phyloP scores from a whole-genome alignment of 768 basidiomycete species.

The Rhodotorula graminis region DNA sequence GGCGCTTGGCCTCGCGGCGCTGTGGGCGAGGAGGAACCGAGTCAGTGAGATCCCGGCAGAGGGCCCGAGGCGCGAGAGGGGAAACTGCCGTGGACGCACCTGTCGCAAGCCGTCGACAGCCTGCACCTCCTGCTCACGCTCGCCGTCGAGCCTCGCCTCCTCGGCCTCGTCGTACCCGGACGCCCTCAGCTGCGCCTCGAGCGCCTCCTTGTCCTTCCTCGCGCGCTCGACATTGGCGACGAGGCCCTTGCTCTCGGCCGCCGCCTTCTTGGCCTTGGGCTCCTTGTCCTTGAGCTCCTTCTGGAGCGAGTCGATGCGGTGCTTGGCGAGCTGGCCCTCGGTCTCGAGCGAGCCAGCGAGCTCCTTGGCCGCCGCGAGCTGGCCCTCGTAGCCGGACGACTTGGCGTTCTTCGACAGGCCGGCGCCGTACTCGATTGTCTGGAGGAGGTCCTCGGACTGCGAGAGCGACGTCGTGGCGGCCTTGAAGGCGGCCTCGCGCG shows the following conservation, averaged over 20 bases:
- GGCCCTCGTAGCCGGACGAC: slow-evolving; percentile 92
- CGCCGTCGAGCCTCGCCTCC: slow-evolving; percentile 58
- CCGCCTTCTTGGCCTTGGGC: slow-evolving; percentile 71
- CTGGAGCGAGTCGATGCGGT: slow-evolving; percentile 69
- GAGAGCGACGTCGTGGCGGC: slow-evolving; percentile 59
- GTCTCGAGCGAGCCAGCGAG: slow-evolving; percentile 69
- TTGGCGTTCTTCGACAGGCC: slow-evolving; percentile 60
- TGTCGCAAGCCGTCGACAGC: slow-evolving; percentile 57
- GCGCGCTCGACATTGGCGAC: slow-evolving; percentile 60
- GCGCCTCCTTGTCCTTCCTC: slow-evolving; percentile 56
- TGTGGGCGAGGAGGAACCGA: slow-evolving; percentile 42
- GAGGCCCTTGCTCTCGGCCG: slow-evolving; percentile 75
- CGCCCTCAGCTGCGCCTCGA: slow-evolving; percentile 55
- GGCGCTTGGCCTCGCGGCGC: slow-evolving; percentile 57
- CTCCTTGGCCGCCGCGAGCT: slow-evolving; percentile 77
- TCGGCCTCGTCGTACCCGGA: slow-evolving; percentile 73
- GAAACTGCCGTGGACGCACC: slow-evolving; percentile 49
- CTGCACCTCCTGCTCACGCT: slow-evolving; percentile 55
- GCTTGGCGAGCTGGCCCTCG: slow-evolving; percentile 75
- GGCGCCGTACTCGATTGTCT: slow-evolving; percentile 87
- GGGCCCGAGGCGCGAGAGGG: background rate
- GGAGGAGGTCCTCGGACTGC: slow-evolving; percentile 84
- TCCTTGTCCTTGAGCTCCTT: slow-evolving; percentile 75
- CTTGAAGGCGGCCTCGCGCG: slow-evolving; percentile 66
- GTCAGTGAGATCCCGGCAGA: background rate